A percentile compares a stretch with the other conserved stretches of the same genome.
These are phyloP conservation scores for Suillus placidus DNA, from an alignment of 768 basidiomycete genomes.

Conservation along the genomic window DNA sequence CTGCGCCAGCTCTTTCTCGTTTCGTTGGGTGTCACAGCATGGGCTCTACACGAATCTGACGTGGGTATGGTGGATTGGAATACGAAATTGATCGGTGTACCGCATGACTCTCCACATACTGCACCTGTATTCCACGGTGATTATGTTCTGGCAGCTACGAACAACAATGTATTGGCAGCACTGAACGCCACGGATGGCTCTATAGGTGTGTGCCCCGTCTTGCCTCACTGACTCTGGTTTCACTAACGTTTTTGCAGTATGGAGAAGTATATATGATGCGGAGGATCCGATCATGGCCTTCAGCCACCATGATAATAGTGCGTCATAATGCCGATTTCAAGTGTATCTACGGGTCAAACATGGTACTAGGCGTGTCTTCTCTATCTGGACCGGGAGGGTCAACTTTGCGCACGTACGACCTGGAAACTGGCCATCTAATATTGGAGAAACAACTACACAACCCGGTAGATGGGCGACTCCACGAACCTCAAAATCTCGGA, in stretches of 20 bases:
- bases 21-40: conserved; percentile 28
- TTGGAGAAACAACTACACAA: conserved; percentile 66
- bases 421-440: conserved; percentile 60
- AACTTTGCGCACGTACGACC: conserved; percentile 69
- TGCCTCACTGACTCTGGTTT: conserved; percentile 13
- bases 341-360: conserved; percentile 4
- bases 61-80: conserved; percentile 90
- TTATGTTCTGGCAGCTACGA: conserved; percentile 66
- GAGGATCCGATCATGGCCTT: conserved; percentile 71
- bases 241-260: conserved; percentile 47
- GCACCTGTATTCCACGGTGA: conserved; percentile 65
- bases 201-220: conserved; percentile 53
- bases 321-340: conserved; percentile 26
- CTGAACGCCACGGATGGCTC: conserved; percentile 68
- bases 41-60: conserved; percentile 70
- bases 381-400: conserved; percentile 78
- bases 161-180: conserved; percentile 78
- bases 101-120: conserved; percentile 50
- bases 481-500: conserved; percentile 59
- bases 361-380: conserved; percentile 58
- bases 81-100: conserved; percentile 73
- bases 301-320: conserved; percentile 59
- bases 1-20: conserved; percentile 22
- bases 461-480: conserved; percentile 42
- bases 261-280: conserved; percentile 78